phyloP scores from a whole-genome alignment of 1,284 basidiomycete genomes.

The Moniliophthora roreri region DNA sequence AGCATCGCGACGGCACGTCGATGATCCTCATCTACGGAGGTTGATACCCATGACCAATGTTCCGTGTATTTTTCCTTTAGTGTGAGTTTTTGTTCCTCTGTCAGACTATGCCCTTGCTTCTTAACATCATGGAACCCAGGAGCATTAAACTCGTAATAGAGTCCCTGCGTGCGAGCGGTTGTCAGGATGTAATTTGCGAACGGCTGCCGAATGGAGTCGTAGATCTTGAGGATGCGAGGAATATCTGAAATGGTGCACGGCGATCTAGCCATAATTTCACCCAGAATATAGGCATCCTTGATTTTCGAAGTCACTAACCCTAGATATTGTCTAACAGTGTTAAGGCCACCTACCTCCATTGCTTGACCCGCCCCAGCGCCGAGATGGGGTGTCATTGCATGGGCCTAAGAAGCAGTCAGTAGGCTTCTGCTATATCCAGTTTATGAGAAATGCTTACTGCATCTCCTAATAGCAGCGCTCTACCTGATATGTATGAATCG shows the following conservation, averaged over 20 bases:
- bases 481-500: conserved; percentile 25
- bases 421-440: neutral
- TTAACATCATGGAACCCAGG: conserved; percentile 4
- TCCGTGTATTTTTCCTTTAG: neutral
- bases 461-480: conserved; percentile 34
- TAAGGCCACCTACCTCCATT: conserved; percentile 25
- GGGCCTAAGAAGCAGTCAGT: conserved; percentile 19
- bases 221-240: conserved; percentile 14
- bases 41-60: neutral
- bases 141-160: conserved; percentile 16
- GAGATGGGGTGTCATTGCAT: conserved; percentile 30
- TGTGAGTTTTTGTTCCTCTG: conserved; percentile 1
- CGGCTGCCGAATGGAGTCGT: conserved; percentile 20
- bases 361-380: conserved; percentile 31
- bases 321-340: neutral
- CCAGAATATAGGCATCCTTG: conserved; percentile 23
- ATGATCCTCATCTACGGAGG: neutral
- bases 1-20: neutral
- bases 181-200: conserved; percentile 17
- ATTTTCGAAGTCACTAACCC: neutral
- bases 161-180: conserved; percentile 18
- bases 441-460: conserved; percentile 24
- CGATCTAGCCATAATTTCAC: conserved; percentile 14
- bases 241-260: neutral
- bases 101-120: conserved; percentile 3